Conservation (phyloP, 495 filamentous ascomycete genomes). For the Neurospora tetrasperma region DNA sequence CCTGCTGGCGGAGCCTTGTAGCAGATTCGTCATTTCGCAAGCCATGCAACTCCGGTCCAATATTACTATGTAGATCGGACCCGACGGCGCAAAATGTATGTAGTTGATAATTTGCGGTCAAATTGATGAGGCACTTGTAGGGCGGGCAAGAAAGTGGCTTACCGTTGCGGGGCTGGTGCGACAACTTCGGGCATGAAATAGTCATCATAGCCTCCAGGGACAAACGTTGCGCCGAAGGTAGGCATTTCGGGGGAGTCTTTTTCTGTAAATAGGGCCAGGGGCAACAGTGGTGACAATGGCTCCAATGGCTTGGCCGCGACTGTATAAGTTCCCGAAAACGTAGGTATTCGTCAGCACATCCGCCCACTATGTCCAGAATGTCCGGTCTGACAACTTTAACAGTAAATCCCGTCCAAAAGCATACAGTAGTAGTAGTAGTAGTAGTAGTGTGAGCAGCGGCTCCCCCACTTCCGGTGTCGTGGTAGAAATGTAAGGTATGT, state of each 20-base stretch:
- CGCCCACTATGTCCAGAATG: neutral
- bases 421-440: neutral
- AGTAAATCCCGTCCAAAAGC: neutral
- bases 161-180: constrained; percentile 82
- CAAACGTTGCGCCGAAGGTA: constrained; percentile 73
- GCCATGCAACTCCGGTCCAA: neutral
- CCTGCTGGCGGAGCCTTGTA: constrained; percentile 7
- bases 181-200: constrained; percentile 62
- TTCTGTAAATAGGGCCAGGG: constrained; percentile 5
- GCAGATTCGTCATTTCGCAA: neutral
- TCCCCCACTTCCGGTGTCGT: neutral
- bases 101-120: neutral
- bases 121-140: neutral
- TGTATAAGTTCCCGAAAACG: constrained; percentile 26
- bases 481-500: neutral
- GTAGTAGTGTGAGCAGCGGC: neutral
- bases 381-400: neutral
- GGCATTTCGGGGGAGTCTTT: constrained; percentile 38
- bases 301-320: constrained; percentile 22
- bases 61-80: neutral
- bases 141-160: constrained; percentile 24
- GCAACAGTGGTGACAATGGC: neutral
- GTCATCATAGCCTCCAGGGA: constrained; percentile 81
- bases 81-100: neutral
- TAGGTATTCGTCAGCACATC: constrained; percentile 25